Percentiles rank a stretch among this genome's conserved stretches.
phyloP scores from a whole-genome alignment of 2,329 filamentous ascomycete genomes.

The Neonectria faginata region DNA sequence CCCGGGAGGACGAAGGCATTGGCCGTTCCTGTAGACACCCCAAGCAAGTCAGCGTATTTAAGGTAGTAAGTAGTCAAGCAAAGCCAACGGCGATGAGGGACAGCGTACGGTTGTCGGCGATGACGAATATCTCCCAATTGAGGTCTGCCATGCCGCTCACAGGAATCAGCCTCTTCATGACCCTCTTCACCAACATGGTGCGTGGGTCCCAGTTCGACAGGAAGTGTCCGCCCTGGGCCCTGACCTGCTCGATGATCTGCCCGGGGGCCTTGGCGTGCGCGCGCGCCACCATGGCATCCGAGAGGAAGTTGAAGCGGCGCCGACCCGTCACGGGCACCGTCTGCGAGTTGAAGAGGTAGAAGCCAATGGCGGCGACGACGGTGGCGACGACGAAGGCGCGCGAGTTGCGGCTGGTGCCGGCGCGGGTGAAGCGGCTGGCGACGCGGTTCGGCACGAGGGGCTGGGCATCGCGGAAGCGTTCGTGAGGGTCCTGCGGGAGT shows the following conservation, averaged over 20 bases:
- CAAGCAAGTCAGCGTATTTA: constrained; percentile 9
- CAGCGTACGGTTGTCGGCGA: constrained; percentile 69
- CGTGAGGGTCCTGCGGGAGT: constrained; percentile 35
- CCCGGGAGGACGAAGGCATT: constrained; percentile 85
- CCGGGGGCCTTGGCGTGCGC: constrained; percentile 43
- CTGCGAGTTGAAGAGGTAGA: constrained; percentile 78
- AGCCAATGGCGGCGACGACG: constrained; percentile 59
- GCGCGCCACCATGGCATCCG: constrained; percentile 67
- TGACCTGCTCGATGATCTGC: constrained; percentile 63
- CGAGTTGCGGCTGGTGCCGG: constrained; percentile 47
- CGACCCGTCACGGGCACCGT: constrained; percentile 79
- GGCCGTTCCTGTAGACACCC: constrained; percentile 57
- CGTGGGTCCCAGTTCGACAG: constrained; percentile 70
- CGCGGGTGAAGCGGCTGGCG: constrained; percentile 43
- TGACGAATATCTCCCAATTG: constrained; percentile 80
- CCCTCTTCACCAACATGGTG: constrained; percentile 67
- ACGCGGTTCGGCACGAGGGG: constrained; percentile 48
- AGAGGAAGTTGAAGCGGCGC: constrained; percentile 75
- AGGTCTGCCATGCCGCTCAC: constrained; percentile 70
- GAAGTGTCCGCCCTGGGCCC: constrained; percentile 65
- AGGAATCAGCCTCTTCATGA: constrained; percentile 75
- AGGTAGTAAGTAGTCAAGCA: background rate
- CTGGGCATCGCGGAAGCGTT: constrained; percentile 47
- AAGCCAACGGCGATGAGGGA: background rate
- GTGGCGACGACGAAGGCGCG: constrained; percentile 55